Conservation (phyloP, 2,329 filamentous ascomycete species). For the Cordyceps farinosa region DNA sequence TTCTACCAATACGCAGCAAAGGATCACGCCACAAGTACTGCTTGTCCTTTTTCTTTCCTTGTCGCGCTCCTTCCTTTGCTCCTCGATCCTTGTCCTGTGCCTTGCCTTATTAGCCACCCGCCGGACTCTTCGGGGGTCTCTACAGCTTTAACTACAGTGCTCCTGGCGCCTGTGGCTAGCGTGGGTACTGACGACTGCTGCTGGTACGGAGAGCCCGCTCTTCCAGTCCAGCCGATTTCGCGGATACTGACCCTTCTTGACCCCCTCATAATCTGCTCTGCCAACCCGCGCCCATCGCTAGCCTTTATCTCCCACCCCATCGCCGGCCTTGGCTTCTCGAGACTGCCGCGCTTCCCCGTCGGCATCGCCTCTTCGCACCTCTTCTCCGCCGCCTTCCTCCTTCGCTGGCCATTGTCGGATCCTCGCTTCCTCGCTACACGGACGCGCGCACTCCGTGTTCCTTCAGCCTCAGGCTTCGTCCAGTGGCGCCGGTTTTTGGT, state of each 20-base stretch:
- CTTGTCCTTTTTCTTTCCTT: not conserved
- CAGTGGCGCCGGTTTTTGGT: conserved; percentile 5
- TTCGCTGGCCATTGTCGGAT: not conserved
- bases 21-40: not conserved
- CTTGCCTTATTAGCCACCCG: not conserved
- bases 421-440: conserved; percentile 11
- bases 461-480: conserved; percentile 12
- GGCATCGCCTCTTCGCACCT: conserved; percentile 13
- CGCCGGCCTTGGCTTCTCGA: conserved; percentile 4
- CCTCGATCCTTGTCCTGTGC: not conserved
- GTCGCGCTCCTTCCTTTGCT: not conserved
- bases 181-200: not conserved
- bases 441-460: conserved; percentile 13
- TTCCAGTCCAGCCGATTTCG: conserved; percentile 4
- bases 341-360: conserved; percentile 2
- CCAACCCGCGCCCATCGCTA: conserved; percentile 13
- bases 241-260: conserved; percentile 5
- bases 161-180: conserved; percentile 1
- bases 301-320: conserved; percentile 9
- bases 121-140: not conserved
- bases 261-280: conserved; percentile 18
- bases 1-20: not conserved
- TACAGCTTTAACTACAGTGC: not conserved
- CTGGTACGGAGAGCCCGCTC: not conserved
- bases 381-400: conserved; percentile 5